Conservation (phyloP, 225 moss, liverwort and hornwort species). For the Bryum argenteum region DNA sequence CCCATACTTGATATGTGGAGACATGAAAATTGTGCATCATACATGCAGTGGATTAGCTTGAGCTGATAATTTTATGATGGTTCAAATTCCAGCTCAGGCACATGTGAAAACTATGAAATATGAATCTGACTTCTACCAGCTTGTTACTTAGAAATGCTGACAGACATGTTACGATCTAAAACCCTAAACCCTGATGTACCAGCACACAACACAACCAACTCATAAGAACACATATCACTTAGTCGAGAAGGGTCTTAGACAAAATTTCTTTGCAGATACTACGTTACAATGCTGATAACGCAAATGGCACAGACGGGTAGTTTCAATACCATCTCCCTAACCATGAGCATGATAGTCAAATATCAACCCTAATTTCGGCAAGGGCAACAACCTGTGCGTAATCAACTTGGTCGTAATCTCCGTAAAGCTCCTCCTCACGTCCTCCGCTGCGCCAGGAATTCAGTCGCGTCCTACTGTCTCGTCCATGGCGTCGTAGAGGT, state of each 20-base stretch:
- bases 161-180: neutral
- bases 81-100: neutral
- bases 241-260: neutral
- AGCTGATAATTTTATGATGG: neutral
- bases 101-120: neutral
- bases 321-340: neutral
- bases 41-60: neutral
- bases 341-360: neutral
- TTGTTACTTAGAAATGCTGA: neutral
- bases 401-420: constrained; percentile 61
- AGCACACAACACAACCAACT: neutral
- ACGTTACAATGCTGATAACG: neutral
- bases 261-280: neutral
- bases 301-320: neutral
- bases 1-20: neutral
- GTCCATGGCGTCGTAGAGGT: constrained; percentile 1
- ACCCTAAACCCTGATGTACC: neutral
- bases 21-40: neutral
- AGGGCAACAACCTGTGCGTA: constrained; percentile 69
- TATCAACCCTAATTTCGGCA: neutral
- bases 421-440: constrained; percentile 62
- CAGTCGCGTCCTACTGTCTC: constrained; percentile 1
- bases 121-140: neutral
- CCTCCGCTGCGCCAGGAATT: constrained; percentile 27
- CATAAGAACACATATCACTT: neutral